These are phyloP conservation scores for Cordyceps farinosa DNA, from an alignment of 2,329 filamentous ascomycete genomes.

Conservation along the genomic window DNA sequence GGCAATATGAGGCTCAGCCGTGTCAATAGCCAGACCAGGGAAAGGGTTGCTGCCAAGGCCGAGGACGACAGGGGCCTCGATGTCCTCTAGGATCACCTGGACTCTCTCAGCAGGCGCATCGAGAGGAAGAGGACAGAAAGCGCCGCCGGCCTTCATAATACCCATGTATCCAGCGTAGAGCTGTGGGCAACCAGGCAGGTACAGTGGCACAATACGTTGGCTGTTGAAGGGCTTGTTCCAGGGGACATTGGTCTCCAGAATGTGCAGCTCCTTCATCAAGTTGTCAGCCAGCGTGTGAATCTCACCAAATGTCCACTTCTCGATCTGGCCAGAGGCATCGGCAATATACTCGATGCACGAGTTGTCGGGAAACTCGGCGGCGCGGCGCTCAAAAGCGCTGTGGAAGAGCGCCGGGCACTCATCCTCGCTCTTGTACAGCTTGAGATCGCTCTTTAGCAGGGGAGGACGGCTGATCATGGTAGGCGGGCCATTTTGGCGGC, in stretches of 20 bases:
- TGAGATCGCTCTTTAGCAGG: slow-evolving; percentile 15
- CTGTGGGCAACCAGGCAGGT: slow-evolving; percentile 17
- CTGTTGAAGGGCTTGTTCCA: slow-evolving; percentile 36
- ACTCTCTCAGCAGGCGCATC: slow-evolving; percentile 17
- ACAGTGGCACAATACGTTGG: slow-evolving; percentile 38
- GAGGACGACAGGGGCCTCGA: slow-evolving; percentile 19
- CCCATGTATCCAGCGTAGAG: slow-evolving; percentile 20
- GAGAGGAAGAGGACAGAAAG: slow-evolving; percentile 15
- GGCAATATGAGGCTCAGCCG: slow-evolving; percentile 22
- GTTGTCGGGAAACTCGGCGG: slow-evolving; percentile 5
- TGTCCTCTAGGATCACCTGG: slow-evolving; percentile 14
- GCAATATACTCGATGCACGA: slow-evolving; percentile 16
- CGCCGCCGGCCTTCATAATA: slow-evolving; percentile 17
- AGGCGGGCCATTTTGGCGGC: slow-evolving; percentile 13
- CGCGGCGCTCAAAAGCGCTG: slow-evolving; percentile 17
- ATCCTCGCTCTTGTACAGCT: slow-evolving; percentile 2
- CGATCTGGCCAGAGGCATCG: slow-evolving; percentile 10
- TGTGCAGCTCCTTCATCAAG: slow-evolving; percentile 13
- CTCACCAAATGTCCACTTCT: slow-evolving; percentile 14
- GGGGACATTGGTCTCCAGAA: slow-evolving; percentile 34
- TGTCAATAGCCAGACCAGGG: slow-evolving; percentile 22
- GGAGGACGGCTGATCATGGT: slow-evolving; percentile 15
- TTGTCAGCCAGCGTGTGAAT: slow-evolving; percentile 6
- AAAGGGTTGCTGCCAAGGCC: slow-evolving; percentile 24
- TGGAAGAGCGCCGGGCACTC: slow-evolving; percentile 16